Conservation (phyloP, 2,329 filamentous ascomycete genomes). For the Calonectria pteridis region DNA sequence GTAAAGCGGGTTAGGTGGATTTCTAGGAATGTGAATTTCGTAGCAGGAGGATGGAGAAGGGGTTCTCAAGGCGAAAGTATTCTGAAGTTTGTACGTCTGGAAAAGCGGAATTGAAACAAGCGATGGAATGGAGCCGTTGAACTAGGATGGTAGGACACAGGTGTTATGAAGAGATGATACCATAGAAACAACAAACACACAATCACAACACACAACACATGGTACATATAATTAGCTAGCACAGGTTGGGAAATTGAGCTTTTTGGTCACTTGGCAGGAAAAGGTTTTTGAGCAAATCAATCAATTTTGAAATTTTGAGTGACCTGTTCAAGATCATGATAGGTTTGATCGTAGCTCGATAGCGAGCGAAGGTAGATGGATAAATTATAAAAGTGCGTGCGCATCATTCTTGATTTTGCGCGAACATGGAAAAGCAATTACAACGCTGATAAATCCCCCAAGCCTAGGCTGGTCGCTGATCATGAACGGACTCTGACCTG, state of each 20-base stretch:
- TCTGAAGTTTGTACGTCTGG: constrained; percentile 34
- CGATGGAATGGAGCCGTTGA: constrained; percentile 6
- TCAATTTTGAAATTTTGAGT: constrained; percentile 29
- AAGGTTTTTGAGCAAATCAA: constrained; percentile 14
- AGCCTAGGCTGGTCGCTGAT: constrained; percentile 16
- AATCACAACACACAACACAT: constrained; percentile 15
- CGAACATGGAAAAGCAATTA: constrained; percentile 34
- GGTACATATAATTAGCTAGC: constrained; percentile 17
- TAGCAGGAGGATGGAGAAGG: constrained; percentile 7
- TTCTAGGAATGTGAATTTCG: neutral
- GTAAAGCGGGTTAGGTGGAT: constrained; percentile 49
- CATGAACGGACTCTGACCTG: constrained; percentile 14
- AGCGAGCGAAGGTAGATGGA: constrained; percentile 10
- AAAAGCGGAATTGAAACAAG: constrained; percentile 21
- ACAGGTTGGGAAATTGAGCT: constrained; percentile 5
- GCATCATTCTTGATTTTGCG: constrained; percentile 19
- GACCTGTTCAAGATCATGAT: constrained; percentile 32
- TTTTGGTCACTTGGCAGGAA: neutral
- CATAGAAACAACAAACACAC: constrained; percentile 35
- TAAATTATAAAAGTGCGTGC: constrained; percentile 27
- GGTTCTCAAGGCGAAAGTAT: constrained; percentile 19
- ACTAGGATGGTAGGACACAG: constrained; percentile 24
- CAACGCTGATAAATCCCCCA: constrained; percentile 39
- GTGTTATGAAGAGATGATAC: constrained; percentile 48
- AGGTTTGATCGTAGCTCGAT: constrained; percentile 28